Conservation (phyloP, 164 flowering plant genomes). For the Houttuynia cordata region DNA sequence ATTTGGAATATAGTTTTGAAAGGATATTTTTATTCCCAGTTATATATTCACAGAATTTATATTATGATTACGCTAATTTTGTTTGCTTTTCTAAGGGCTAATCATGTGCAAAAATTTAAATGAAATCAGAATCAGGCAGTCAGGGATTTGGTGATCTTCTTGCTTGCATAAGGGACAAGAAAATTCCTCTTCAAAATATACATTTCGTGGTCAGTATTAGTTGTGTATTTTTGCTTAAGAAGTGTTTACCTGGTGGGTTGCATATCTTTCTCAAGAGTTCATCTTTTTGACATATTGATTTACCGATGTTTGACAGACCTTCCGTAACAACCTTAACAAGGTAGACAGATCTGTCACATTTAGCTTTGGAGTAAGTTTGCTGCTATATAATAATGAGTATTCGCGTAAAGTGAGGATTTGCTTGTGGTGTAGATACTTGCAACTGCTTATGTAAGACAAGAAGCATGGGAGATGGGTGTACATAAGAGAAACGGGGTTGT, state of each 20-base stretch:
- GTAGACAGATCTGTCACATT: slow-evolving; percentile 21
- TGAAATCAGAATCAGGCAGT: slow-evolving; percentile 60
- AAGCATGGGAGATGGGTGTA: slow-evolving; percentile 99
- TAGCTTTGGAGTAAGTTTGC: background rate
- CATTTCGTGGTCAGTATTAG: slow-evolving; percentile 83
- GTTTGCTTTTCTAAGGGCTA: background rate
- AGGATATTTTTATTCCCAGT: background rate
- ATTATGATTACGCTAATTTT: background rate
- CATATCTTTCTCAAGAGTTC: slow-evolving; percentile 1
- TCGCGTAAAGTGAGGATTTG: background rate
- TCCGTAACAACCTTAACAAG: slow-evolving; percentile 95
- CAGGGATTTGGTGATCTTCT: slow-evolving; percentile 93
- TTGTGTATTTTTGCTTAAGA: background rate
- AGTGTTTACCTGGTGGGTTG: background rate
- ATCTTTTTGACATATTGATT: slow-evolving; percentile 6
- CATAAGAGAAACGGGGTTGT: slow-evolving; percentile 95
- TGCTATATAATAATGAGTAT: background rate
- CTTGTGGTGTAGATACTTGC: slow-evolving; percentile 57
- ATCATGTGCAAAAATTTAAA: slow-evolving; percentile 7
- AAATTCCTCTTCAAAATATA: slow-evolving; percentile 76
- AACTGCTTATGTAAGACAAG: slow-evolving; percentile 74
- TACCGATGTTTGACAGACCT: slow-evolving; percentile 46
- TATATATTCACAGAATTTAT: background rate
- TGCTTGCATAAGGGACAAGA: slow-evolving; percentile 69
- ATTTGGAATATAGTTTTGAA: background rate